phyloP scores from a whole-genome alignment of 805 yeast genomes.

The Sugiyamaella valdiviana region DNA sequence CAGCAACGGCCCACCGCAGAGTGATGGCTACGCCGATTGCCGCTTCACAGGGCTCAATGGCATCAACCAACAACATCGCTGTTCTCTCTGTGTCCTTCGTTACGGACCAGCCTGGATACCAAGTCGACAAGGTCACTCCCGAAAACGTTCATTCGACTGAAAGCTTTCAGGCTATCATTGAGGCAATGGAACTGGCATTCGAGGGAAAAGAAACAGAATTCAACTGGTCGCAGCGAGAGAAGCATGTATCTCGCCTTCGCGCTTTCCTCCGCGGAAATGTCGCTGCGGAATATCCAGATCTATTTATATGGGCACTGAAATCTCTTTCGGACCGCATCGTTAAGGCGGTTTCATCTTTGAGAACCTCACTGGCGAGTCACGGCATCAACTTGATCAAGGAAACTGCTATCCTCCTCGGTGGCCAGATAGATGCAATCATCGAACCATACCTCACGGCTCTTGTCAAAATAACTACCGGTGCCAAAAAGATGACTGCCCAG shows the following conservation, averaged over 20 bases:
- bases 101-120: slow-evolving; percentile 28
- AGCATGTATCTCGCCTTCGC: slow-evolving; percentile 50
- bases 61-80: background rate
- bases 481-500: slow-evolving; percentile 60
- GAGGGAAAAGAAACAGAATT: slow-evolving; percentile 76
- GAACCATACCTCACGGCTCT: slow-evolving; percentile 47
- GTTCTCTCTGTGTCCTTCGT: slow-evolving; percentile 18
- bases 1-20: background rate
- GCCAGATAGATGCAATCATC: slow-evolving; percentile 32
- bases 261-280: slow-evolving; percentile 56
- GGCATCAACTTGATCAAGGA: slow-evolving; percentile 78
- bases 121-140: slow-evolving; percentile 37
- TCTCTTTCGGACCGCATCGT: slow-evolving; percentile 51
- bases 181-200: slow-evolving; percentile 38
- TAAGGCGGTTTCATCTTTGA: slow-evolving; percentile 62
- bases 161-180: slow-evolving; percentile 29
- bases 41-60: background rate
- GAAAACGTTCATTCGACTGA: slow-evolving; percentile 29
- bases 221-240: slow-evolving; percentile 78
- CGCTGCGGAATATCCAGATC: slow-evolving; percentile 32
- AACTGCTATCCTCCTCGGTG: slow-evolving; percentile 24
- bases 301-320: slow-evolving; percentile 34
- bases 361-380: slow-evolving; percentile 75
- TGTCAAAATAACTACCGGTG: slow-evolving; percentile 48
- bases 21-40: background rate